Evolutionary conservation across 2,329 filamentous ascomycete species (phyloP).

Genomic region (Colletotrichum cuscutae): DNA sequence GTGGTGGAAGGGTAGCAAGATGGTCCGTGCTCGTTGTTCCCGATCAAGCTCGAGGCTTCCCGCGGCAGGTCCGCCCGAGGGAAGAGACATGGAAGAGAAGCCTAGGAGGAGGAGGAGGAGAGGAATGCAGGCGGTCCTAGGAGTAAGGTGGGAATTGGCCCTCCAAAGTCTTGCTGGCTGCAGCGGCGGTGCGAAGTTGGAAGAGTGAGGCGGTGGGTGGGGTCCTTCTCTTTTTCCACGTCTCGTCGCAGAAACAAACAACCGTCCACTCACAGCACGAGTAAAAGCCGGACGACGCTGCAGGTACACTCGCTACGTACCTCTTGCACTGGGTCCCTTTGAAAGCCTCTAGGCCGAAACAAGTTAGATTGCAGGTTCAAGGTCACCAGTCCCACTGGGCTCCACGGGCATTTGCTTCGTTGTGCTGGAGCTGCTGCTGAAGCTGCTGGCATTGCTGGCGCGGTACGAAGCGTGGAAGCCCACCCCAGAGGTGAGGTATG

Average conservation of each 20-base stretch:
- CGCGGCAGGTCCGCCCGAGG: constrained; percentile 24
- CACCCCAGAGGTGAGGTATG: too few relatives aligned
- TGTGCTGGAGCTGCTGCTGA: not conserved
- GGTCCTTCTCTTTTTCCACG: constrained; percentile 9
- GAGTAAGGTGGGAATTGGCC: too few relatives aligned
- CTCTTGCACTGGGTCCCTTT: not conserved
- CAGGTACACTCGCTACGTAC: constrained; percentile 30
- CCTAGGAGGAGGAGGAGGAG: not conserved
- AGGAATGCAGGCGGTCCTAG: not conserved
- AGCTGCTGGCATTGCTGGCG: not conserved
- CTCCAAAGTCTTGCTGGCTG: too few relatives aligned
- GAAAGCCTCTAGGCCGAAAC: constrained; percentile 2
- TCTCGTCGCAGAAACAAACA: constrained; percentile 4
- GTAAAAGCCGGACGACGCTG: constrained; percentile 27
- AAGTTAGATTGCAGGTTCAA: constrained; percentile 9
- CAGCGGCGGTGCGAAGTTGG: not conserved
- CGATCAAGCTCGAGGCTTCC: constrained; percentile 14
- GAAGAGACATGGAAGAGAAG: constrained; percentile 7
- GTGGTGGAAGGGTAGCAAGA: not conserved
- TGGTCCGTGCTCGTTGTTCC: constrained; percentile 20
- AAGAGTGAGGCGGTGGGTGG: constrained; percentile 31
- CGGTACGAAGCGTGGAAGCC: too few relatives aligned
- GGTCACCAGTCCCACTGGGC: constrained; percentile 12
- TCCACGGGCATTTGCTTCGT: constrained; percentile 14
- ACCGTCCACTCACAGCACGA: constrained; percentile 22